Evolutionary conservation across 257 asterid species (phyloP).

Genomic region (Solanum pimpinellifolium): DNA sequence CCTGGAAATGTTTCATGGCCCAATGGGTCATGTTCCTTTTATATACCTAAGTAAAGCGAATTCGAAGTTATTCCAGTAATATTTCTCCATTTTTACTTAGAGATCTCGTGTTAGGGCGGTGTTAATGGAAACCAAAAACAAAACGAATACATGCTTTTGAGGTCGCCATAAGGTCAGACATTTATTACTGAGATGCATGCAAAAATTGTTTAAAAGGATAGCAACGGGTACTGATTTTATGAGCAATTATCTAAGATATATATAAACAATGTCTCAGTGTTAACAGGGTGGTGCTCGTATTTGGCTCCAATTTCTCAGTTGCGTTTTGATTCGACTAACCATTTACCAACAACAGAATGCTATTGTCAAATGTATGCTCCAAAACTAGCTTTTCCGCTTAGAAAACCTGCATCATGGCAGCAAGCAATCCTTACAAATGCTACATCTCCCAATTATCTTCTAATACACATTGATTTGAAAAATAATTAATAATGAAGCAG

Average conservation of each 20-base stretch:
- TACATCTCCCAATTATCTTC: background rate
- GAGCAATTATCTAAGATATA: constrained; percentile 6
- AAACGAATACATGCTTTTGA: background rate
- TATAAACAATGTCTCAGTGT: background rate
- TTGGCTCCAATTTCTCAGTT: background rate
- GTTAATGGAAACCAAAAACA: background rate
- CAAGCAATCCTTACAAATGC: background rate
- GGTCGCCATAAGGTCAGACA: background rate
- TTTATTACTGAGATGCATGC: background rate
- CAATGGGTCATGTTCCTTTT: background rate
- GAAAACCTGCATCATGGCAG: background rate
- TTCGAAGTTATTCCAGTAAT: no score
- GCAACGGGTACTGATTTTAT: background rate
- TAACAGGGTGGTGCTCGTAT: background rate
- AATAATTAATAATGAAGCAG: background rate
- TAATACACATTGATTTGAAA: background rate
- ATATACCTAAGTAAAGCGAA: background rate
- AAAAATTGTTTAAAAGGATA: background rate
- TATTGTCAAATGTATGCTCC: background rate
- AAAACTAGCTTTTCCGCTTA: background rate
- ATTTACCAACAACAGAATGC: background rate
- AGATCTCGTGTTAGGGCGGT: no score
- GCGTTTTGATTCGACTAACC: background rate
- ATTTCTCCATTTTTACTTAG: fast-evolving
- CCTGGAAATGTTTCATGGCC: background rate